Evolutionary conservation across 768 basidiomycete species (phyloP).

Genomic region (Kwoniella mangroviensis): DNA sequence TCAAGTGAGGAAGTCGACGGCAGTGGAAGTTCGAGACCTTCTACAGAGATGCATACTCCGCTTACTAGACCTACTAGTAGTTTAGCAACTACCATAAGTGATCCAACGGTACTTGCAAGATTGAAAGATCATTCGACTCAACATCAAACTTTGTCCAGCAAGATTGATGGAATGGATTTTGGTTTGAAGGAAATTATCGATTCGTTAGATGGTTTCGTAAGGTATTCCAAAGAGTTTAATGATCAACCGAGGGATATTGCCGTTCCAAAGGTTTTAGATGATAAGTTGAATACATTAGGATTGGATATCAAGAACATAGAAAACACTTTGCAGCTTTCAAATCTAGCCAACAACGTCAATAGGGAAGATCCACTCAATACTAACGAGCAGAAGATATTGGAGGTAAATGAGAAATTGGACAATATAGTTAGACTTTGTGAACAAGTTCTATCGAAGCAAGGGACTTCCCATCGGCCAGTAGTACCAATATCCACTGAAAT

Average conservation of each 20-base stretch:
- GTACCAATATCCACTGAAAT: background rate
- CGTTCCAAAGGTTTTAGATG: constrained; percentile 24
- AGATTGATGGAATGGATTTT: constrained; percentile 39
- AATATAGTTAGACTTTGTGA: constrained; percentile 46
- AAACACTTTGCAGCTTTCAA: constrained; percentile 43
- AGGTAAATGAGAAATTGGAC: constrained; percentile 49
- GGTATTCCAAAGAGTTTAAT: background rate
- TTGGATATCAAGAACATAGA: constrained; percentile 48
- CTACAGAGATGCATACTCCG: constrained; percentile 27
- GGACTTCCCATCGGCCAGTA: background rate
- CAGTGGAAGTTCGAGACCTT: background rate
- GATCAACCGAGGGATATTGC: background rate
- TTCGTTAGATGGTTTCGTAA: constrained; percentile 21
- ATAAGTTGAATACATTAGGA: constrained; percentile 37
- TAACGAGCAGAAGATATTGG: constrained; percentile 5
- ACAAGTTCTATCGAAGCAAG: constrained; percentile 27
- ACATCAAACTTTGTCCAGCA: constrained; percentile 29
- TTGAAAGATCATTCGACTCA: constrained; percentile 41
- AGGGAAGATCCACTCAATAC: constrained; percentile 6
- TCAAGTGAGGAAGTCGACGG: constrained; percentile 8
- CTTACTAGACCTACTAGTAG: constrained; percentile 23
- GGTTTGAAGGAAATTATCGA: constrained; percentile 34
- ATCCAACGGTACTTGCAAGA: constrained; percentile 39
- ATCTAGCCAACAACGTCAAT: constrained; percentile 24
- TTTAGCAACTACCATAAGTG: constrained; percentile 14